phyloP scores from a whole-genome alignment of 305 asterid species.

The Petunia hybrid region DNA sequence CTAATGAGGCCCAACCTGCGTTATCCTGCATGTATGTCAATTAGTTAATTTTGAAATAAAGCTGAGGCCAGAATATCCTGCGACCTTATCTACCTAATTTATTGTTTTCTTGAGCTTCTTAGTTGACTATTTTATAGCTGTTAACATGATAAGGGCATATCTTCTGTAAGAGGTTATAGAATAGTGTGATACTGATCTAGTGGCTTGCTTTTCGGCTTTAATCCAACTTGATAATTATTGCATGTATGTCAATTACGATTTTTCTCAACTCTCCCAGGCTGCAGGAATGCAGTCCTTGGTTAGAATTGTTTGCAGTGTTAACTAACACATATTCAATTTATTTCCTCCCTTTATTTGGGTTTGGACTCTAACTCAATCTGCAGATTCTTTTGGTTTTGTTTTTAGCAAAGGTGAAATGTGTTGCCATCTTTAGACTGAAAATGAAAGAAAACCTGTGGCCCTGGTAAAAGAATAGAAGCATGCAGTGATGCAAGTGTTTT shows the following conservation, averaged over 20 bases:
- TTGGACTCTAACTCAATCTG: not conserved
- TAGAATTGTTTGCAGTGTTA: not conserved
- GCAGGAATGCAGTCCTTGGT: not conserved
- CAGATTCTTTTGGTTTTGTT: not conserved
- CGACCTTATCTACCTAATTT: not conserved
- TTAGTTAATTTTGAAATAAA: not conserved
- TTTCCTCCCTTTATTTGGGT: not conserved
- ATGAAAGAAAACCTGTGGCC: not conserved
- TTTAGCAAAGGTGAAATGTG: not conserved
- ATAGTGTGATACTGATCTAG: not conserved
- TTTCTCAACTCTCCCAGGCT: not conserved
- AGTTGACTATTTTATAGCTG: not conserved
- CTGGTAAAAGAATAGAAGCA: not conserved
- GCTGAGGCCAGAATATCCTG: not conserved
- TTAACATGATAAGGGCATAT: not conserved
- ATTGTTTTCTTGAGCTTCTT: not conserved
- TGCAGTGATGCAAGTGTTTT: not conserved
- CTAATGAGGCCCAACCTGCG: too few relatives aligned
- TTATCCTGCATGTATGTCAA: too few relatives aligned
- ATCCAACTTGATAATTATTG: not conserved
- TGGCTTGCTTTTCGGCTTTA: not conserved
- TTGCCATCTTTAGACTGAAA: not conserved
- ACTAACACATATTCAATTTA: not conserved
- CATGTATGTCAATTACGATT: not conserved
- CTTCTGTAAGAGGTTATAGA: not conserved